A percentile compares a stretch with the other conserved stretches of the same genome.
Conservation (phyloP, 208 protist species). For the Leishmania gerbilli region DNA sequence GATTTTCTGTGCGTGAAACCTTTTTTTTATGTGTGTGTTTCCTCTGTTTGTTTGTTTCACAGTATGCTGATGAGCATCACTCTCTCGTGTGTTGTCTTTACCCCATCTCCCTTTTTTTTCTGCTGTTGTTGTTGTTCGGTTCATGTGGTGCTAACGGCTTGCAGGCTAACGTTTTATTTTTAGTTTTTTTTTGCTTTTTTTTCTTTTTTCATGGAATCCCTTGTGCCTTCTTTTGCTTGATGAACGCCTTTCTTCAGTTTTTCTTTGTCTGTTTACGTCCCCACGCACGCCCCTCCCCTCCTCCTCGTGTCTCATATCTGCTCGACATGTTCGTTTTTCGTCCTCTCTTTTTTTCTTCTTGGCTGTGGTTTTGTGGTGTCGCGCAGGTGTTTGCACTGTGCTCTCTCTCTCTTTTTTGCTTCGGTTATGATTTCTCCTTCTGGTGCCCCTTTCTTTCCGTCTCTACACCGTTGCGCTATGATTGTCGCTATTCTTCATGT, state of each 20-base stretch:
- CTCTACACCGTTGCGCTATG: neutral
- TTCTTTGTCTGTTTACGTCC: neutral
- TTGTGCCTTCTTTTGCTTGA: no score
- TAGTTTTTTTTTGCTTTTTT: neutral
- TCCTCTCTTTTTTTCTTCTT: neutral
- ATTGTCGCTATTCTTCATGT: neutral
- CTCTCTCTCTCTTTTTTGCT: neutral
- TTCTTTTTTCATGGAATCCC: neutral
- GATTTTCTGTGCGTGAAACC: neutral
- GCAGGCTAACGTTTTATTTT: neutral
- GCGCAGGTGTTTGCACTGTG: neutral
- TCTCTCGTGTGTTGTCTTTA: neutral
- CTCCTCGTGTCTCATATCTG: no score
- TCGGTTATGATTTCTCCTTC: neutral
- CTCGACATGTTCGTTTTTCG: no score
- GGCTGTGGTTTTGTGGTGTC: neutral
- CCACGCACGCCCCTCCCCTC: neutral
- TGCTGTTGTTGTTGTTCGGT: neutral
- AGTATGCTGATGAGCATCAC: neutral
- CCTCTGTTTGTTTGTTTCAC: neutral
- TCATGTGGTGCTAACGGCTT: neutral
- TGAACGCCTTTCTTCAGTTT: neutral
- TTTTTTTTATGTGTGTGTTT: no score
- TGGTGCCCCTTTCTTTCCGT: conserved; percentile 8
- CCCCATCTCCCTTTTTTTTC: neutral